Conservation (phyloP, 805 yeast species). For the Jamesozyma piceae region DNA sequence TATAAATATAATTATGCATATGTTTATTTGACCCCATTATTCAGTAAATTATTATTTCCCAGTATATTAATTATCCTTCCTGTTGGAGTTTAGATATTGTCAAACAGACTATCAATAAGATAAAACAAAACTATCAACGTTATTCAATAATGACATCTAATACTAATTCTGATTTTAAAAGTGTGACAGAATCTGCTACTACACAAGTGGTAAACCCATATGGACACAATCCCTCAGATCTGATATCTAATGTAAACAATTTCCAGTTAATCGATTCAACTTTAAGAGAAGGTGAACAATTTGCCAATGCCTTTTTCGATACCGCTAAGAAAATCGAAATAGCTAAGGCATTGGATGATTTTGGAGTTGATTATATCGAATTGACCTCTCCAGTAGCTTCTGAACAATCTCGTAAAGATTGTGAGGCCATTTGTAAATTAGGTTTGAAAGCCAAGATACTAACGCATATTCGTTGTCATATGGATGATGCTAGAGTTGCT, state of each 20-base stretch:
- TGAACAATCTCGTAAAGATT: constrained; percentile 84
- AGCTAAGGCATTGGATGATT: constrained; percentile 93
- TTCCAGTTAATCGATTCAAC: constrained; percentile 94
- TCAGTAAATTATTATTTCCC: no score
- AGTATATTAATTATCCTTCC: no score
- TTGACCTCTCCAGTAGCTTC: constrained; percentile 96
- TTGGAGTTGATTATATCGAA: constrained; percentile 97
- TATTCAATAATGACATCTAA: no score
- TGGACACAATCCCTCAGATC: constrained; percentile 93
- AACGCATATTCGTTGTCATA: constrained; percentile 96
- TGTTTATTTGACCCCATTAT: no score
- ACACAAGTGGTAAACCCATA: constrained; percentile 59
- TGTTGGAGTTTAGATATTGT: no score
- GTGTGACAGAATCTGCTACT: constrained; percentile 7
- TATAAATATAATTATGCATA: no score
- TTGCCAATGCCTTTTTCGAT: constrained; percentile 91
- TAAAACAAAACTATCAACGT: no score
- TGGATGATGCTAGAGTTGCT: constrained; percentile 97
- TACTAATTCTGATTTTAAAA: constrained; percentile 3
- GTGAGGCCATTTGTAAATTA: constrained; percentile 96
- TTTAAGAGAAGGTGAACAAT: constrained; percentile 96
- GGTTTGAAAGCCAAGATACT: constrained; percentile 92
- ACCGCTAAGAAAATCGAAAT: constrained; percentile 94
- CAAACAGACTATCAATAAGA: no score
- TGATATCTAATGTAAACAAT: constrained; percentile 74